Percentiles rank a stretch among this genome's conserved stretches.
These are phyloP conservation scores for Oryza glumipatula DNA, from an alignment of 176 grass and related monocot genomes.

Conservation along the genomic window DNA sequence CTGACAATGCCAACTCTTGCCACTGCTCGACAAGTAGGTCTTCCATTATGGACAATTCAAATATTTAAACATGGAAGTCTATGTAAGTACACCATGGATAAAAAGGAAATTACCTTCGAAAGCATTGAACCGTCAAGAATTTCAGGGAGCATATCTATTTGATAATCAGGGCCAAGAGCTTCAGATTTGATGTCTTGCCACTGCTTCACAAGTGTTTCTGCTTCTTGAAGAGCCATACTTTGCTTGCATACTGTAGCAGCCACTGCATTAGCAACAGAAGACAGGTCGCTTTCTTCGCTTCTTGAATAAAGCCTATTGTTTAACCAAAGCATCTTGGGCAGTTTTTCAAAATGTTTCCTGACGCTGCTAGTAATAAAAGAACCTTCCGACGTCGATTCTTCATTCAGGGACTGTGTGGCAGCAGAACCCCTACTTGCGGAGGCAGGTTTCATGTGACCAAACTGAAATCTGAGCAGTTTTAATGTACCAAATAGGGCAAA, in stretches of 20 bases:
- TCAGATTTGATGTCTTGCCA: constrained; percentile 96
- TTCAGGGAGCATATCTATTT: constrained; percentile 64
- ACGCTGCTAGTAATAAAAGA: constrained; percentile 42
- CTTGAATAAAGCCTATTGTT: constrained; percentile 44
- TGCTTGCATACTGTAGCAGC: constrained; percentile 30
- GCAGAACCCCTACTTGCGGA: constrained; percentile 33
- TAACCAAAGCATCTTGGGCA: constrained; percentile 59
- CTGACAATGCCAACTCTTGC: constrained; percentile 65
- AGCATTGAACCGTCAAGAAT: constrained; percentile 89
- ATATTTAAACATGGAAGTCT: neutral
- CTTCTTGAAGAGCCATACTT: constrained; percentile 82
- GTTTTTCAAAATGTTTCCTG: constrained; percentile 57
- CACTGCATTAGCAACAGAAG: constrained; percentile 18
- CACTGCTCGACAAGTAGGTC: constrained; percentile 56
- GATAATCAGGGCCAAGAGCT: constrained; percentile 80
- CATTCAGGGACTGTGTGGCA: constrained; percentile 36
- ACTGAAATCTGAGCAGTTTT: constrained; percentile 67
- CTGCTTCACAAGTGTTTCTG: constrained; percentile 76
- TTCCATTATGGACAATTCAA: constrained; percentile 36
- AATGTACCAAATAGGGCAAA: constrained; percentile 66
- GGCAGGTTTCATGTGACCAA: constrained; percentile 41
- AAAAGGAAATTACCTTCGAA: constrained; percentile 55
- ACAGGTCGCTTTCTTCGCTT: constrained; percentile 37
- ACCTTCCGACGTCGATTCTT: constrained; percentile 37
- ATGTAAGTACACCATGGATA: neutral